These are phyloP conservation scores for Melampsora larici-populina DNA, from an alignment of 1,284 basidiomycete species.

Conservation along the genomic window DNA sequence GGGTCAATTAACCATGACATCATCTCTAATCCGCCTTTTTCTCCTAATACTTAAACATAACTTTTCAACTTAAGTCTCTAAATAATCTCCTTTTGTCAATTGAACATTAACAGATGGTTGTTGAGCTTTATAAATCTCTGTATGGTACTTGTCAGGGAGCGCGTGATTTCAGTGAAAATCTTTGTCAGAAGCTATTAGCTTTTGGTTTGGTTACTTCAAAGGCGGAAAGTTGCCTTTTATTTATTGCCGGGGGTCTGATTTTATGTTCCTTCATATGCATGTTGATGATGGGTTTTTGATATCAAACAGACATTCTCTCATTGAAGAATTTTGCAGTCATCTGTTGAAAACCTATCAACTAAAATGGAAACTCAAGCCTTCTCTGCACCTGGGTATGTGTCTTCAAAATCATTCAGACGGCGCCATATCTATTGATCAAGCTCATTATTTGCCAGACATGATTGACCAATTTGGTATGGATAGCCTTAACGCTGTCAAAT, in stretches of 20 bases:
- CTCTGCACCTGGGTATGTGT: background rate
- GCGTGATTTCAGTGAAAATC: too few species aligned
- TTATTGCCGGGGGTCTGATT: background rate
- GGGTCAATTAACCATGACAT: too few species aligned
- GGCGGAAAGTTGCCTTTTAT: background rate
- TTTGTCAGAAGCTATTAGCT: background rate
- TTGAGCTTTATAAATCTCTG: constrained; percentile 12
- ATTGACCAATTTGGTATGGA: background rate
- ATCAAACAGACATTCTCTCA: background rate
- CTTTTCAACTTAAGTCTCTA: too few species aligned
- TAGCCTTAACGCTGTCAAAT: background rate
- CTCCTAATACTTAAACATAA: too few species aligned
- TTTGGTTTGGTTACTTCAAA: background rate
- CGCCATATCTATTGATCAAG: background rate
- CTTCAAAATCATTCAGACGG: background rate
- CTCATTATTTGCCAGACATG: background rate
- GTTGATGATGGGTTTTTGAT: background rate
- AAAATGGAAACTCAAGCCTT: background rate
- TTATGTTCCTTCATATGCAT: background rate
- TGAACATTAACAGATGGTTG: too few species aligned
- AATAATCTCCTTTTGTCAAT: too few species aligned
- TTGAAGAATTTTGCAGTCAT: background rate
- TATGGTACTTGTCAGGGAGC: constrained; percentile 7
- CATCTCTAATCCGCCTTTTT: too few species aligned
- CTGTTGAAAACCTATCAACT: background rate